phyloP scores from a whole-genome alignment of 2,329 filamentous ascomycete genomes.

The Hymenoscyphus infarciens region DNA sequence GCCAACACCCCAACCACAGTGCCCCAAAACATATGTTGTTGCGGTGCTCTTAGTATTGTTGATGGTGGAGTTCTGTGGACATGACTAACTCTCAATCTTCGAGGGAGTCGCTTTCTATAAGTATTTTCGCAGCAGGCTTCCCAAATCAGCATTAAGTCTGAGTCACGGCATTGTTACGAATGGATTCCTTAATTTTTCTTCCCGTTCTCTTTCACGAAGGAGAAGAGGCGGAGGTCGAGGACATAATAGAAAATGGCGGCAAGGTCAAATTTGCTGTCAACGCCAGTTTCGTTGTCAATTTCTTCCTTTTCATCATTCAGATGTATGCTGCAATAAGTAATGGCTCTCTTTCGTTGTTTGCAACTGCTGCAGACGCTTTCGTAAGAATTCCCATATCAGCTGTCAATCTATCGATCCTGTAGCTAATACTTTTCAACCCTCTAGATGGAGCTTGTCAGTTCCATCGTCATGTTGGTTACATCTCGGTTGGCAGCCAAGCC shows the following conservation, averaged over 20 bases:
- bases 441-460: constrained; percentile 61
- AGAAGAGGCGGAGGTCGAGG: constrained; percentile 48
- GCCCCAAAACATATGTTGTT: background rate
- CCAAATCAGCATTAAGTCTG: background rate
- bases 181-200: background rate
- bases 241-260: constrained; percentile 47
- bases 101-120: constrained; percentile 5
- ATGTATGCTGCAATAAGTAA: constrained; percentile 56
- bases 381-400: constrained; percentile 35
- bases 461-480: constrained; percentile 59
- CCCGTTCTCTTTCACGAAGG: constrained; percentile 42
- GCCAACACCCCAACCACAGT: background rate
- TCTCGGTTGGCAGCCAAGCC: constrained; percentile 56
- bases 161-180: background rate
- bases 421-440: constrained; percentile 9
- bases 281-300: constrained; percentile 48
- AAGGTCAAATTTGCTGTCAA: constrained; percentile 53
- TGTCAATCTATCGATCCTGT: background rate
- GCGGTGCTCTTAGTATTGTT: background rate
- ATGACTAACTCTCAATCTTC: background rate
- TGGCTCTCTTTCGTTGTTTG: constrained; percentile 59
- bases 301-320: constrained; percentile 55
- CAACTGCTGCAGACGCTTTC: constrained; percentile 63
- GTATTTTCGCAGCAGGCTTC: background rate
- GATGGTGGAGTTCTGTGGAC: background rate